Evolutionary conservation across 2,329 filamentous ascomycete genomes (phyloP), one percentile per base, ranked within the genome.

Genomic region (Pestalotiopsis sp.): DNA sequence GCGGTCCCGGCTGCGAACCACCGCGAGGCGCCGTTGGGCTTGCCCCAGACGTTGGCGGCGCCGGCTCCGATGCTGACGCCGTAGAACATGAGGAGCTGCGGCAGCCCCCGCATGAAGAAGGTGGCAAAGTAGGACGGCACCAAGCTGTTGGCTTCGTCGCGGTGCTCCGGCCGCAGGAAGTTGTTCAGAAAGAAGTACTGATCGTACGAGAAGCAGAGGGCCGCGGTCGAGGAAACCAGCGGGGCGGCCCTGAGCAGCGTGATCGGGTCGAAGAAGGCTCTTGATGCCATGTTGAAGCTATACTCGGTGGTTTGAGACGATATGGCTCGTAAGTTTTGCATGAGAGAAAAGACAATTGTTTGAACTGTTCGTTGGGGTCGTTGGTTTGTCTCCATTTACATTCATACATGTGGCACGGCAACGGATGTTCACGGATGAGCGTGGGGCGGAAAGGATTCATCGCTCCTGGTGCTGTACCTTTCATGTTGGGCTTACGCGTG

Each of bases 141-240:
- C 14, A 84, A 70, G 14, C 74, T 69, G 71, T 82, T 78, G 71
- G 77, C 75, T 31, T 74, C 72, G 36, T 74, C 66, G 52, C 77
- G 73, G 23, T 79, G 72, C 38, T 75, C 70, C 13, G 75, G 70
- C 7, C 71, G 73, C 3, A 81, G 77, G 69, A 85, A 73, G 71
- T 77, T 72, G 63, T 74, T 71, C 55, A 85, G 79, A 74, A 85
- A 84, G 64, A 80, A 71, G 69, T 81, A 78, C 70, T 85, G 83
- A 74, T 85, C 83, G 55, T 77, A 76, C 14, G 83, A 81, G 76
- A 79, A 85, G 72, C 81, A 78, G 64, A 86, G 78, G 0, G 83
- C 81, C 72, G 80, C 80, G 2, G 84, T 84, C 3, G 83, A 82
- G n/a, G 83, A 82, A 71, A 86, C 71, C 27, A 86, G 75, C 0